Base-by-base conservation (phyloP, 2,329 filamentous ascomycete species). In the Madurella fahalii region DNA sequence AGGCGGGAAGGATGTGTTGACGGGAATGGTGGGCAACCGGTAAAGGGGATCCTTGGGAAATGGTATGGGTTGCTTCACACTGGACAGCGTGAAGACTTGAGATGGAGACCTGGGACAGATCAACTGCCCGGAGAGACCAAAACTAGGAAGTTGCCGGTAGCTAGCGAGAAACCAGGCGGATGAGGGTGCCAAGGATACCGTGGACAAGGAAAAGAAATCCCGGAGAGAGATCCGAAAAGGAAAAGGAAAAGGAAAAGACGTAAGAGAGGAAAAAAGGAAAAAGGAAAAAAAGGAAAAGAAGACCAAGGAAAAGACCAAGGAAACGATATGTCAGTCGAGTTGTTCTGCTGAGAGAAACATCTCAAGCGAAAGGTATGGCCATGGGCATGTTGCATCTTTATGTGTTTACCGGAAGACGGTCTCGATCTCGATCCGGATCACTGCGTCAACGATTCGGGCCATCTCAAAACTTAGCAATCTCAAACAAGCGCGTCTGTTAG, bases 1-100 rank as follows among this genome's bases (percentile, higher is more conserved):
- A 39, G 61, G 57, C 48, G 58, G 59, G 57, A 61, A 63, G 12
- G 58, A 57, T 49, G 53, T 52, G 43, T 50, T 61, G 55, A 50
- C 53, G 40, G 58, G 48, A 55, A 63, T 61, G 52, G 17, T 61
- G 59, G 62, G 62, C 60, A 60, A 58, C 52, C 32, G 52, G 45
- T 45, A 16, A 34, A 34, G 46, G 43, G 42, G 5, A 37, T 42
- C n/a, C 18, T 47, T 17, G 18, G 32, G 25, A 37, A 39, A 18
- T 47, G 39, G 20, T 40, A 25, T 42, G 51, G 18, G 41, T 2
- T 39, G 44, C 31, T 55, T 51, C 43, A 41, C 46, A 17, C 41
- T 20, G n/a, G n/a, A 15, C 9, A 20, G 49, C 13, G 25, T 52
- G 52, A 49, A 40, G 57, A 34, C 17, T 42, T 3, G 39, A 31